Base-by-base conservation (phyloP, 2,329 filamentous ascomycete species). In the Diplodia intermedia region DNA sequence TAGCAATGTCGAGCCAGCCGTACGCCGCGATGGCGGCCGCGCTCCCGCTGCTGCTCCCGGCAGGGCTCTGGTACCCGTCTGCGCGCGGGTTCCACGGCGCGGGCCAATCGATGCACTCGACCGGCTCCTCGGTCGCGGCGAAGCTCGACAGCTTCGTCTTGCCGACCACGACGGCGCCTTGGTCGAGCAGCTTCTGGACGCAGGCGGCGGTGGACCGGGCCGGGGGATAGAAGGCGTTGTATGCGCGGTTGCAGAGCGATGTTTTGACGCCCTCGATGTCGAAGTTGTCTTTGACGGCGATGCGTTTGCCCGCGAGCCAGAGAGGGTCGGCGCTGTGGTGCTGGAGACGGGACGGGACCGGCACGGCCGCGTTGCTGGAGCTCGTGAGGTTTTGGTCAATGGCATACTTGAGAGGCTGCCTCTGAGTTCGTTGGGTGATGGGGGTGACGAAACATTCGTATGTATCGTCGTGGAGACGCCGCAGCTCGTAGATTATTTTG, bases 61-160 rank as follows among this genome's bases (percentile, higher is more conserved):
- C 47, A 0, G 61, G 61, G 2, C 12, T 33, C 43, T 68, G 47
- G 55, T 68, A 38, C 6, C 31, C 52, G 31, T 66, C 86, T 0
- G 80, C 85, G 43, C 81, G 72, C 1, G 79, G 74, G 68, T 82
- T 82, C 67, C 75, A 80, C 2, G 81, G 80, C n/a, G 69, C 72
- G 4, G 76, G 74, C 66, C 75, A 79, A 43, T 82, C 80, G 4
- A 81, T 72, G 61, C 70, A 72, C 26, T 78, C 72, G 6, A 65
- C 69, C 0, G 76, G 72, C 18, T 73, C 70, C 31, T 74, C 73
- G 1, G 65, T 29, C 2, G 69, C 54, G n/a, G 67, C 68, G 31
- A 75, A 69, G 2, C 67, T 68, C 9, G 61, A 57, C 1, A 70
- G 38, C 36, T 70, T 72, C 6, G 68, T 69, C 33, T 68, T 73